A percentile compares a stretch with the other conserved stretches of the same genome.
phyloP scores from a whole-genome alignment of 495 filamentous ascomycete genomes.

The Staphylotrichum tortipilum region DNA sequence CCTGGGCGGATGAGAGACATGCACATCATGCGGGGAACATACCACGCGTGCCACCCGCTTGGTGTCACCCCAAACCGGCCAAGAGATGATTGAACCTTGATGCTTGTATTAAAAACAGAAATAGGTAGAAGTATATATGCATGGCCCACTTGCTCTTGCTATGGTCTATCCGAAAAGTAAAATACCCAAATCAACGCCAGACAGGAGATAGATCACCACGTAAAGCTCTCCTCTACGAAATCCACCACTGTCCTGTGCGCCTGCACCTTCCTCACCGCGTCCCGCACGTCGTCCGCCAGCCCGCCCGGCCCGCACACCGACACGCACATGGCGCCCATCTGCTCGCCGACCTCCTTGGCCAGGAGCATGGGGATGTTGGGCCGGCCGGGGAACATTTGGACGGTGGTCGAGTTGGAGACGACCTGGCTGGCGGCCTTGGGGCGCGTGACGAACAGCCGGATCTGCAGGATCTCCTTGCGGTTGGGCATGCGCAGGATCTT shows the following conservation, averaged over 20 bases:
- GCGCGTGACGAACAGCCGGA: conserved; percentile 81
- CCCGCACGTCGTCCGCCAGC: conserved; percentile 74
- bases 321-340: conserved; percentile 84
- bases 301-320: conserved; percentile 79
- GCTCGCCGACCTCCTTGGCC: conserved; percentile 64
- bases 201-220: conserved; percentile 51
- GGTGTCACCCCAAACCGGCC: no score
- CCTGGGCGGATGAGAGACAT: no score
- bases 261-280: conserved; percentile 60
- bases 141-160: not conserved
- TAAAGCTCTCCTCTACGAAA: conserved; percentile 82
- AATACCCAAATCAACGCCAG: no score
- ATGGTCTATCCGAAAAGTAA: not conserved
- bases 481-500: conserved; percentile 68
- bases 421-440: conserved; percentile 68
- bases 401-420: conserved; percentile 57
- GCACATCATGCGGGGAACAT: no score
- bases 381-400: conserved; percentile 83
- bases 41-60: no score
- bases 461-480: conserved; percentile 66
- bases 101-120: no score
- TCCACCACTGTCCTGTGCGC: conserved; percentile 54
- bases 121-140: no score
- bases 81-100: no score
- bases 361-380: conserved; percentile 73